Percentiles rank a stretch among this genome's conserved stretches.
These are phyloP conservation scores for Quercus suber DNA, from an alignment of 306 rosid genomes.

Conservation along the genomic window DNA sequence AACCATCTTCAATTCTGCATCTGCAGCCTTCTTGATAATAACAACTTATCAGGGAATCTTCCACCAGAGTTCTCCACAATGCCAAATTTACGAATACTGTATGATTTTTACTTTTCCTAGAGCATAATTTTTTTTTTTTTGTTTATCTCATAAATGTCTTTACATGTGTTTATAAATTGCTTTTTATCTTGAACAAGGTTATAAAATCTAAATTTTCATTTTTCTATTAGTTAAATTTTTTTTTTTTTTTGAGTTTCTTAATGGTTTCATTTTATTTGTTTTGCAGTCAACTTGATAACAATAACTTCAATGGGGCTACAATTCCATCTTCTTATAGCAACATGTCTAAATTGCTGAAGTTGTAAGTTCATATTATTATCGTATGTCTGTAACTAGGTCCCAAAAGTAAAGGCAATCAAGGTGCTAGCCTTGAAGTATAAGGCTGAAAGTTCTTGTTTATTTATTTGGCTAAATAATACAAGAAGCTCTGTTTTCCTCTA, in stretches of 20 bases:
- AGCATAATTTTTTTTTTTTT: not conserved
- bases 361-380: slow-evolving; percentile 34
- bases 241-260: not conserved
- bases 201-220: not conserved
- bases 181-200: not conserved
- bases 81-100: slow-evolving; percentile 31
- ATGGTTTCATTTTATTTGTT: not conserved
- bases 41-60: slow-evolving; percentile 41
- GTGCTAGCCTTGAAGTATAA: not conserved
- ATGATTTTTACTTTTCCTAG: slow-evolving; percentile 11
- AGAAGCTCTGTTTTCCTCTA: no score
- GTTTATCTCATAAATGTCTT: not conserved
- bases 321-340: slow-evolving; percentile 38
- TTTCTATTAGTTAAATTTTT: not conserved
- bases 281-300: slow-evolving; percentile 53
- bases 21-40: slow-evolving; percentile 49
- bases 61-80: slow-evolving; percentile 39
- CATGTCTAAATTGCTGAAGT: slow-evolving; percentile 41
- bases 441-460: not conserved
- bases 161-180: not conserved
- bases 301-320: slow-evolving; percentile 37
- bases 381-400: not conserved
- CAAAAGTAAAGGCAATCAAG: not conserved
- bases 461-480: no score
- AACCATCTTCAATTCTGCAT: not conserved